These are phyloP conservation scores for Trifolium pratense DNA, from an alignment of 306 rosid species.

Conservation along the genomic window DNA sequence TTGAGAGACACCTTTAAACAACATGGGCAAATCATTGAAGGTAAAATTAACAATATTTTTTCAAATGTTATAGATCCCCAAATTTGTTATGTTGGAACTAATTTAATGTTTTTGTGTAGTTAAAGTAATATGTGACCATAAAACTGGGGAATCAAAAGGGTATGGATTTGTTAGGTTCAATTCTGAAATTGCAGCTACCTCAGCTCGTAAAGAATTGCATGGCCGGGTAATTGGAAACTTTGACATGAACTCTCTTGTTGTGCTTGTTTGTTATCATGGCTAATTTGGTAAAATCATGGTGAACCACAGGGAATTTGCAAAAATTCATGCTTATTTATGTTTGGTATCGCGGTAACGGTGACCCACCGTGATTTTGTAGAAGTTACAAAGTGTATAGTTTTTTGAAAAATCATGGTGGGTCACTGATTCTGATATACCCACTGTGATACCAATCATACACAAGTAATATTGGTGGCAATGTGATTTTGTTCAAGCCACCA, in stretches of 20 bases:
- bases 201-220: slow-evolving; percentile 59
- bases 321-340: no score
- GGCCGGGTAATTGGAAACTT: slow-evolving; percentile 45
- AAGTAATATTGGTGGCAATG: no score
- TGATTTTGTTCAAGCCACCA: no score
- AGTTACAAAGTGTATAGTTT: no score
- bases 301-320: no score
- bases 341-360: no score
- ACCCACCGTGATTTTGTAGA: no score
- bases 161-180: slow-evolving; percentile 65
- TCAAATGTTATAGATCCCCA: background rate
- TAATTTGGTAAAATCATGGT: no score
- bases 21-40: slow-evolving; percentile 69
- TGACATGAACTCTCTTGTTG: background rate
- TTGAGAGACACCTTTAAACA: slow-evolving; percentile 60
- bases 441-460: no score
- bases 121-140: slow-evolving; percentile 67
- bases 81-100: background rate
- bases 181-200: slow-evolving; percentile 58
- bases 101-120: slow-evolving; percentile 38
- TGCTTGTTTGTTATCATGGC: no score
- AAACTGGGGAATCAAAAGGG: slow-evolving; percentile 68
- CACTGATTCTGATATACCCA: no score
- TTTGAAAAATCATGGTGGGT: no score
- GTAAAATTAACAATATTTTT: slow-evolving; percentile 32